Base-by-base conservation (phyloP, 345 rosid species). In the Gossypium thurberi region DNA sequence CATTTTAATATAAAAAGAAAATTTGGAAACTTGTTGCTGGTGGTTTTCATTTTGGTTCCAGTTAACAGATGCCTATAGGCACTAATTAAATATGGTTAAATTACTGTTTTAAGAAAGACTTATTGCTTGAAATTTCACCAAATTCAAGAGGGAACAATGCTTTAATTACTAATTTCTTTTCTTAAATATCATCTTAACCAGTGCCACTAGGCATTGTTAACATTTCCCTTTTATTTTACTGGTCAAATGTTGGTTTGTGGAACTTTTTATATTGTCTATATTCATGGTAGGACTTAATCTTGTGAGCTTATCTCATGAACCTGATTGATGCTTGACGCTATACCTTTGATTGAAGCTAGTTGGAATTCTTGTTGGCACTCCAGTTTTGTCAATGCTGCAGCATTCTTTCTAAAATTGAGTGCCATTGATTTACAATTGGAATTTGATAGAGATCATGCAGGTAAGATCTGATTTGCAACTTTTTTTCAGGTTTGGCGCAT, bases 401-500 rank as follows among this genome's bases (percentile, higher is more conserved):
- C 52, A 13, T 51, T 53, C 5, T 51, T 71, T 23, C 21, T 53
- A 66, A 65, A 58, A 59, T 64, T 46, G 25, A 68, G n/a, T 60
- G 26, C 14, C 26, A 12, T 59, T 18, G 23, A 23, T 59, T 42
- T 28, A 8, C 65, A 48, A 33, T 51, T 69, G 58, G 60, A 50
- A 40, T 25, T 44, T 70, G 18, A 48, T 59, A 23, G 17, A 58
- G 43, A 18, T 33, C 14, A 40, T 47, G 43, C 44, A 57, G 26
- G 69, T 58, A 77, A 11, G 17, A 15, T 70, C 65, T 74, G 37
- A 70, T 75, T 52, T 69, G 71, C 66, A 58, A 61, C 63, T 47
- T 23, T 63, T 56, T 85, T 69, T 73, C 84, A 96, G 99, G 95
- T 96, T 75, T 96, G 97, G 99, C 96, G 95, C 72, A 88, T 86